A percentile compares a stretch with the other conserved stretches of the same genome.
phyloP scores from a whole-genome alignment of 768 basidiomycete genomes.

The Pleurotus sapidus region DNA sequence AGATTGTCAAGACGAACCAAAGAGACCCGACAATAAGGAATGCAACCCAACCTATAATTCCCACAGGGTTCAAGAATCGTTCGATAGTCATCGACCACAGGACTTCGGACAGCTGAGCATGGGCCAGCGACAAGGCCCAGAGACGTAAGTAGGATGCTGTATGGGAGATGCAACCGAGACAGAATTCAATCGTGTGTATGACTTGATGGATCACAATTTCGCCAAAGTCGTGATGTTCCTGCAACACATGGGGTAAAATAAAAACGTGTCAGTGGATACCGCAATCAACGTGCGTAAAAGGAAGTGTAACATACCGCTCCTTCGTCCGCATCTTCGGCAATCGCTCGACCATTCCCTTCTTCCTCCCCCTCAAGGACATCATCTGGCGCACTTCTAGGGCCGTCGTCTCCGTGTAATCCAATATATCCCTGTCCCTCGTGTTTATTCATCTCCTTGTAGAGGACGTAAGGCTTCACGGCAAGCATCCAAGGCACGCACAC shows the following conservation, averaged over 20 bases:
- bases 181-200: constrained; percentile 99
- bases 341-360: constrained; percentile 72
- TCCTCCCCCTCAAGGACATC: constrained; percentile 73
- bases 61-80: constrained; percentile 54
- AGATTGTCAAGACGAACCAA: constrained; percentile 81
- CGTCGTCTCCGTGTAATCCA: constrained; percentile 60
- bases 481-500: constrained; percentile 97
- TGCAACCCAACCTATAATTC: constrained; percentile 57
- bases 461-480: constrained; percentile 86
- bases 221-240: constrained; percentile 89
- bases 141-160: constrained; percentile 92
- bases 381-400: constrained; percentile 50
- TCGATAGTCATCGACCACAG: constrained; percentile 87
- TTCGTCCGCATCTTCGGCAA: constrained; percentile 70
- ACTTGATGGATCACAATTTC: constrained; percentile 96
- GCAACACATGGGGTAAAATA: constrained; percentile 9
- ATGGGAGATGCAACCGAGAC: constrained; percentile 97
- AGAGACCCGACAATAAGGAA: constrained; percentile 51
- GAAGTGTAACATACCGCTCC: constrained; percentile 60
- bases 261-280: constrained; percentile 8
- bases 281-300: constrained; percentile 12
- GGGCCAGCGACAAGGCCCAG: constrained; percentile 97
- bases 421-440: constrained; percentile 84
- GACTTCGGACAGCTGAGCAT: constrained; percentile 95
- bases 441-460: constrained; percentile 86